A percentile compares a stretch with the other conserved stretches of the same genome.
phyloP scores from a whole-genome alignment of 306 rosid genomes.

The Fragaria iinumae region DNA sequence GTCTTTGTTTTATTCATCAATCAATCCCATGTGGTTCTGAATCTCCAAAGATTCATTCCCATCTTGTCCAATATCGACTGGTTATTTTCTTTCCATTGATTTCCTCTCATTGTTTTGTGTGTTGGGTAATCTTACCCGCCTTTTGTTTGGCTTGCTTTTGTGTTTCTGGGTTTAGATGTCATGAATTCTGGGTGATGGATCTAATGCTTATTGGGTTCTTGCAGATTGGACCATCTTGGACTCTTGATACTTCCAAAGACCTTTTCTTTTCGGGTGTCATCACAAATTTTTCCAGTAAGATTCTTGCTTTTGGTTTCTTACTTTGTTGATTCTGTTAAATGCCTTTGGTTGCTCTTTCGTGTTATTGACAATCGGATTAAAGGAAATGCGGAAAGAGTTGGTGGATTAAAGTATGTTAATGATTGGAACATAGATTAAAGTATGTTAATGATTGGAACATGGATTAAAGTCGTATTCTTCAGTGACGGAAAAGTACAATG shows the following conservation, averaged over 20 bases:
- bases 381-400: not conserved
- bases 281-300: slow-evolving; percentile 19
- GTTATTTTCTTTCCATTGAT: slow-evolving; percentile 24
- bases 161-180: not conserved
- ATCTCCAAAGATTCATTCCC: slow-evolving; percentile 23
- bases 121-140: not conserved
- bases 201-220: slow-evolving; percentile 2
- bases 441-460: not conserved
- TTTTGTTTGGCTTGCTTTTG: not conserved
- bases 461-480: not conserved
- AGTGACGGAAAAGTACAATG: not conserved
- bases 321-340: not conserved
- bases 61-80: not conserved
- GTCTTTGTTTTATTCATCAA: slow-evolving; percentile 23
- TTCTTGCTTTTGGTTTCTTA: not conserved
- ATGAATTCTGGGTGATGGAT: not conserved
- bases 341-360: not conserved
- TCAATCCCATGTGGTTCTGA: slow-evolving; percentile 34
- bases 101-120: slow-evolving; percentile 1
- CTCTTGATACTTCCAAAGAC: not conserved
- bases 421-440: not conserved
- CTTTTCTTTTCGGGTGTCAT: slow-evolving; percentile 2
- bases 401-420: not conserved
- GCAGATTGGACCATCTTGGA: slow-evolving; percentile 20
- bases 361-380: not conserved